Conservation (phyloP, 2,329 filamentous ascomycete species). For the Penicillium sp. region DNA sequence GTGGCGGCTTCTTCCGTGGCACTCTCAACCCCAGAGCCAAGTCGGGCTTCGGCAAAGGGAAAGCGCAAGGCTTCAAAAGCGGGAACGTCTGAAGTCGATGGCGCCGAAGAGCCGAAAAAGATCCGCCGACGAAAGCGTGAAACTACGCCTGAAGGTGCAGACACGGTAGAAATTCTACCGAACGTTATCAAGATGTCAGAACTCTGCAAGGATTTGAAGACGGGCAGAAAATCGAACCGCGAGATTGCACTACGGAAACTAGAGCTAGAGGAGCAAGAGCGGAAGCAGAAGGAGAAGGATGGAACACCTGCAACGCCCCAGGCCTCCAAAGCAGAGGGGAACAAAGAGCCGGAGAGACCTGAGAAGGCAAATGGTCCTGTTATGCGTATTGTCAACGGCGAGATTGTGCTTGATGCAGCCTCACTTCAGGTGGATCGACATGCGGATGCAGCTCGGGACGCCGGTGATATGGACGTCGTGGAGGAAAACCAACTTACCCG, state of each 20-base stretch:
- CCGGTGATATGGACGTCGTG: constrained; percentile 48
- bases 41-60: constrained; percentile 19
- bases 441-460: constrained; percentile 51
- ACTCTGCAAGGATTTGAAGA: constrained; percentile 54
- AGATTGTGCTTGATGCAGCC: constrained; percentile 55
- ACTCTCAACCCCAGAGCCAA: constrained; percentile 25
- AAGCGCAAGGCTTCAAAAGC: constrained; percentile 29
- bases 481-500: constrained; percentile 49
- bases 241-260: constrained; percentile 60
- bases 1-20: constrained; percentile 19
- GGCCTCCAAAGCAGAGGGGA: constrained; percentile 13
- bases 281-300: constrained; percentile 41
- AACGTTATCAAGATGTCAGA: constrained; percentile 59
- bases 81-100: constrained; percentile 23
- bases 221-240: constrained; percentile 58
- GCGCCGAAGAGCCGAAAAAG: constrained; percentile 23
- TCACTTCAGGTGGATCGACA: constrained; percentile 59
- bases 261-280: constrained; percentile 56
- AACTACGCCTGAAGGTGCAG: constrained; percentile 50
- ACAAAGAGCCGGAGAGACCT: neutral
- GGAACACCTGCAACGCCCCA: constrained; percentile 26
- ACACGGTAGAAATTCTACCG: constrained; percentile 54
- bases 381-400: constrained; percentile 58
- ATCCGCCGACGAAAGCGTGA: constrained; percentile 39
- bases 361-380: constrained; percentile 42